phyloP scores from a whole-genome alignment of 352 stramenopile species.

The Globisporangium iwayamae region DNA sequence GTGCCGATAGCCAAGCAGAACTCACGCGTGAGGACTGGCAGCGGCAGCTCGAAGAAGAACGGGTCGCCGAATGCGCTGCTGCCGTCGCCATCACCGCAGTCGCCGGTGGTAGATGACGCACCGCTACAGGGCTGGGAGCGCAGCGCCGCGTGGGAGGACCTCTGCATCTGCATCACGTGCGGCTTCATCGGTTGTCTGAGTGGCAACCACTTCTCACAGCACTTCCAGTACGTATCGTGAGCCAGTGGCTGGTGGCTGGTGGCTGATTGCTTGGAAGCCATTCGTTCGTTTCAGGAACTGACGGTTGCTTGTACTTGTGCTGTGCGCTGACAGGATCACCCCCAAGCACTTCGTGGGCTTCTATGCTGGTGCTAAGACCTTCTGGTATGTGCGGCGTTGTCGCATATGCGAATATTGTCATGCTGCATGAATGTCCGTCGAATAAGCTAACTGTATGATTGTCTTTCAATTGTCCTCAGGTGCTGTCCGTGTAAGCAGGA shows the following conservation, averaged over 20 bases:
- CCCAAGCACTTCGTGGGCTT: conserved; percentile 64
- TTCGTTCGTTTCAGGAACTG: background rate
- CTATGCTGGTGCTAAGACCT: conserved; percentile 39
- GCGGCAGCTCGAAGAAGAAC: conserved; percentile 10
- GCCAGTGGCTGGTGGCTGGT: background rate
- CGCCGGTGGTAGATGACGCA: background rate
- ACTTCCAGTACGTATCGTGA: conserved; percentile 32
- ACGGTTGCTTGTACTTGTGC: background rate
- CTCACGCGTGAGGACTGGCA: conserved; percentile 11
- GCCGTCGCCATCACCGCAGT: background rate
- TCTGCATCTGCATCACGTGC: conserved; percentile 58
- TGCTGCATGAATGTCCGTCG: background rate
- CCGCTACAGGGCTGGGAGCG: conserved; percentile 32
- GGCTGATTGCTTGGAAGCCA: background rate
- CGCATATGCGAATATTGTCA: background rate
- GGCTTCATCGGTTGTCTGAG: conserved; percentile 57
- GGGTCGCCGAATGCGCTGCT: background rate
- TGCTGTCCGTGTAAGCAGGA: conserved; percentile 47
- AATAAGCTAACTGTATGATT: background rate
- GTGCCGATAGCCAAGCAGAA: conserved; percentile 18
- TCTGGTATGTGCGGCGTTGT: conserved; percentile 37
- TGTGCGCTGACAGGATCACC: conserved; percentile 22
- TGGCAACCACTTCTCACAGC: conserved; percentile 45
- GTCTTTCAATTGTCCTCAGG: conserved; percentile 11
- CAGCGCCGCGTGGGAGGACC: conserved; percentile 28